phyloP scores from a whole-genome alignment of 2,329 filamentous ascomycete genomes.

The Pleoardoris graminearum region DNA sequence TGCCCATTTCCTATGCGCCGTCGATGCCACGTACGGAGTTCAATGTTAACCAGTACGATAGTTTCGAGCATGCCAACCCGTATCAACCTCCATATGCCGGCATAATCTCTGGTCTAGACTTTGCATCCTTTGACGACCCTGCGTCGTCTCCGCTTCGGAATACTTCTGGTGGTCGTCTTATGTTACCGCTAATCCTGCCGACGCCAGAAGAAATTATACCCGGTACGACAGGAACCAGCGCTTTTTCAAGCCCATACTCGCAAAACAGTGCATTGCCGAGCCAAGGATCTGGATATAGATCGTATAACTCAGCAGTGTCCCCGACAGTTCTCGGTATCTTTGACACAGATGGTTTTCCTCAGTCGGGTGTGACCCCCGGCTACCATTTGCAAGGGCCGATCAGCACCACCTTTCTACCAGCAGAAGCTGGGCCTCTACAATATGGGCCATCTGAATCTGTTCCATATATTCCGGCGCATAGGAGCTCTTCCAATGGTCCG shows the following conservation, averaged over 20 bases:
- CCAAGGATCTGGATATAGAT: not conserved
- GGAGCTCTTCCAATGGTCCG: slow-evolving; percentile 6
- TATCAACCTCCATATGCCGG: slow-evolving; percentile 7
- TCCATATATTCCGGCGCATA: slow-evolving; percentile 5
- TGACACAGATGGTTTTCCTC: not conserved
- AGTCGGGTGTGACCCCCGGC: not conserved
- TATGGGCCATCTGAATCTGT: not conserved
- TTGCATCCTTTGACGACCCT: not conserved
- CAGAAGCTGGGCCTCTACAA: not conserved
- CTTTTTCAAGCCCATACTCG: slow-evolving; percentile 4
- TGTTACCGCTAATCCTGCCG: not conserved
- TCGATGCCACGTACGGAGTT: not conserved
- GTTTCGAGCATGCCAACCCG: slow-evolving; percentile 1
- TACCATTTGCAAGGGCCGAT: not conserved
- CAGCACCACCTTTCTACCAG: not conserved
- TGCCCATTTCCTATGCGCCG: not conserved
- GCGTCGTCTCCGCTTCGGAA: not conserved
- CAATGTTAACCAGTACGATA: slow-evolving; percentile 12
- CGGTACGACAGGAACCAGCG: not conserved
- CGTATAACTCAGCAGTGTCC: slow-evolving; percentile 2
- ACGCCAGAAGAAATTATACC: not conserved
- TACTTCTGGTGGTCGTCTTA: not conserved
- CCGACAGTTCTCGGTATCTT: slow-evolving; percentile 1
- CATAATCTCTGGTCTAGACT: slow-evolving; percentile 2
- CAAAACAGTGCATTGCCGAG: not conserved